phyloP scores from a whole-genome alignment of 768 basidiomycete genomes.

The Amanita polypyramis region DNA sequence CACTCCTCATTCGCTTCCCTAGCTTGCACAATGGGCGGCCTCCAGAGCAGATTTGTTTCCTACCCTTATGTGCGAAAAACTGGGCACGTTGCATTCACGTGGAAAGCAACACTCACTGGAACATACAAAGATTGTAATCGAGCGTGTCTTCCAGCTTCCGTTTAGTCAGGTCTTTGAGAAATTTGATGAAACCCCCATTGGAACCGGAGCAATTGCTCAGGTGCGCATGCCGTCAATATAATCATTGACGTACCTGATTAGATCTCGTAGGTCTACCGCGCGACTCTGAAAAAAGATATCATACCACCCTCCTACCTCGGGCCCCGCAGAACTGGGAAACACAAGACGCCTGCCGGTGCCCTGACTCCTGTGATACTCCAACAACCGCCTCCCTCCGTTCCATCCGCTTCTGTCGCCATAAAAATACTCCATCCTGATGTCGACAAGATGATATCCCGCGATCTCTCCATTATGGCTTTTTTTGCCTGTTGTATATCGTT shows the following conservation, averaged over 20 bases:
- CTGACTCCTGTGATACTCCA: conserved; percentile 45
- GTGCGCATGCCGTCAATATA: conserved; percentile 19
- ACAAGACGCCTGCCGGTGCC: conserved; percentile 35
- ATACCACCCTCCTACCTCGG: conserved; percentile 78
- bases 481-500: conserved; percentile 72
- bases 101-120: conserved; percentile 70
- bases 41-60: conserved; percentile 94
- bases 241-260: background rate
- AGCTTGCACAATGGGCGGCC: conserved; percentile 98
- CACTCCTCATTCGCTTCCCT: conserved; percentile 12
- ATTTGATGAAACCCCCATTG: conserved; percentile 81
- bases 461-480: conserved; percentile 91
- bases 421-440: conserved; percentile 92
- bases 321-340: conserved; percentile 44
- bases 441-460: conserved; percentile 70
- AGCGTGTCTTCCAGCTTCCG: conserved; percentile 70
- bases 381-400: conserved; percentile 61
- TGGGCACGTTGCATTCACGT: conserved; percentile 83
- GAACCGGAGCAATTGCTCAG: conserved; percentile 98
- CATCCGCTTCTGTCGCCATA: conserved; percentile 84
- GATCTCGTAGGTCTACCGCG: conserved; percentile 67
- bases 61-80: conserved; percentile 65
- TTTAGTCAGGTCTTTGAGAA: conserved; percentile 89
- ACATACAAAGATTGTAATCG: conserved; percentile 76
- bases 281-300: conserved; percentile 72